Evolutionary conservation across 257 asterid genomes (phyloP), one percentile per base, ranked within the genome.

Genomic region (Penstemon davidsonii): DNA sequence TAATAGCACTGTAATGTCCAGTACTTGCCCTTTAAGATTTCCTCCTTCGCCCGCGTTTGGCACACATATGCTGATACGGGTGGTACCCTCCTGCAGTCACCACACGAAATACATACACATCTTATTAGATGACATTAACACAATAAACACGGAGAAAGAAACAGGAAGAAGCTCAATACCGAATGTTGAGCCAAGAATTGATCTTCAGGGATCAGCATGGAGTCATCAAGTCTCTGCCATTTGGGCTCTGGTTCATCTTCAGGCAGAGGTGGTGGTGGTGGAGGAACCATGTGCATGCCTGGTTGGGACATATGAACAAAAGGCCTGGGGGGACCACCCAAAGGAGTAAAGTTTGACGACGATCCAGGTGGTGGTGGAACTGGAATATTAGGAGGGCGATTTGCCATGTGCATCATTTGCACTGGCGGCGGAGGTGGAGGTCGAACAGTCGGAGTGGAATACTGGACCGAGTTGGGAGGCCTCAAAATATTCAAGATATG

Each of bases 191-290:
- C 85, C 79, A 88, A 71, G 74, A 91, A 91, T 59, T 91, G 95
- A 43, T 91, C 97, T 71, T 88, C 97, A 13, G 95, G 96, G 56
- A 88, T 81, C 53, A 88, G 91, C 60, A 78, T 72, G 66, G 95
- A 78, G 77, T 88, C 96, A 60, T 88, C 97, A 67, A 87, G 93
- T 82, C 80, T 91, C 73, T 85, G 97, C 73, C 87, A 79, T 86
- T 91, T 91, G 41, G 96, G 94, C 76, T 91, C 97, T 0, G 97
- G 95, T 71, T 88, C 97, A 75, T 91, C 97, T 70, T 88, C 94
- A 9, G 92, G 95, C 91, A 2, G 33, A 25, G 33, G 33, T 25
- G 1, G 33, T 25, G 96, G 95, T 18, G 96, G 96, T 10, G 83
- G 88, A 55, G 85, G 93, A 67, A 66, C 87, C 87, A 84, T 81